Evolutionary conservation across 495 filamentous ascomycete species (phyloP).

Genomic region (Penicillium coprophilum): DNA sequence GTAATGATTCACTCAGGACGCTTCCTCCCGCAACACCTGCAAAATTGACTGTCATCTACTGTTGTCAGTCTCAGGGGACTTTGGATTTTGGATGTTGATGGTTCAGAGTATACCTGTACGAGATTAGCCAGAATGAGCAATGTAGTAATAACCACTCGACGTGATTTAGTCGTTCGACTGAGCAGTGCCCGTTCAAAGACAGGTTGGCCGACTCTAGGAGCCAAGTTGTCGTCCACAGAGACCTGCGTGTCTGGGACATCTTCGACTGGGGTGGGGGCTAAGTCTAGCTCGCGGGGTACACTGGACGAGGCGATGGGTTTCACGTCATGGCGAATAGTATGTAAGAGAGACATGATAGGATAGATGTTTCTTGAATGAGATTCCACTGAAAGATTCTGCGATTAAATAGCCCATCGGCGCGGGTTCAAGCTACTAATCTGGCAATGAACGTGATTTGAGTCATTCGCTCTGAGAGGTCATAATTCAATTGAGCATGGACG

Average conservation of each 20-base stretch:
- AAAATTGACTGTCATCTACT: conserved; percentile 36
- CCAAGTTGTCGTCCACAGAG: background rate
- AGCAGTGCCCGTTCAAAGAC: conserved; percentile 26
- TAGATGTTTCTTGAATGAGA: no score
- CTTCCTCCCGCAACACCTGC: conserved; percentile 34
- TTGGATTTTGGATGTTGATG: background rate
- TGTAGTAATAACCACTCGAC: conserved; percentile 20
- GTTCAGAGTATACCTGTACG: conserved; percentile 24
- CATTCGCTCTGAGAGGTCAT: background rate
- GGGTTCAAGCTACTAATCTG: background rate
- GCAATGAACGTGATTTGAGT: background rate
- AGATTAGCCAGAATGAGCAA: conserved; percentile 32
- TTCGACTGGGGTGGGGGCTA: background rate
- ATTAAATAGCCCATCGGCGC: background rate
- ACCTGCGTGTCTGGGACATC: background rate
- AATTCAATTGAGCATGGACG: background rate
- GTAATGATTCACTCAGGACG: conserved; percentile 24
- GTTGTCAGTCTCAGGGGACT: background rate
- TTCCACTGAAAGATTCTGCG: no score
- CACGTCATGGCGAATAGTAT: background rate
- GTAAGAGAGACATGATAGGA: background rate
- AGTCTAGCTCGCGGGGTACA: background rate
- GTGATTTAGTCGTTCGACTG: conserved; percentile 18
- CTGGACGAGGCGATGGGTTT: background rate
- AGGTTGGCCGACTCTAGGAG: conserved; percentile 15